Base-by-base conservation (phyloP, 164 flowering plant species). In the Platanus orientalis region DNA sequence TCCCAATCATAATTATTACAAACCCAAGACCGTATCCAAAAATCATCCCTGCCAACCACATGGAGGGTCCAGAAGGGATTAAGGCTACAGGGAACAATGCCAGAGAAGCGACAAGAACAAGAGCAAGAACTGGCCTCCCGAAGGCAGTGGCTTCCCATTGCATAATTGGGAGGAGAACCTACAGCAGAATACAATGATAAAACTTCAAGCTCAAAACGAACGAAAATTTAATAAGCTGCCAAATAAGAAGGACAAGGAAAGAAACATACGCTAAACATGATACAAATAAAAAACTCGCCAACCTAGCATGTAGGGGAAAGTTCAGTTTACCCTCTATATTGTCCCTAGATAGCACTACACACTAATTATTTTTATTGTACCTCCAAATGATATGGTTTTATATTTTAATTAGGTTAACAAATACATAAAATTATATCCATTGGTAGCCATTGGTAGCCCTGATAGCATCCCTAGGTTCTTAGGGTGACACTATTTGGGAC, bases 11-110 rank as follows among this genome's bases (percentile, higher is more conserved):
- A 67, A 95, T 95, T 67, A 95, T 95, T 14, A 95, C 72, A 68
- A 95, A 95, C 7, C 99, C 99, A 63, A 86, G 63, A 44, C 96
- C 94, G 73, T 95, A 95, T 27, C 99, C 99, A 70, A 95, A 95
- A 58, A 95, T 95, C 92, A 95, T 92, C 21, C 99, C 99, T 42
- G 99, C 97, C 58, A 95, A 71, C 99, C 97, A 92, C 99, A 95
- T 92, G 50, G 97, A 92, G 54, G 99, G 99, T 19, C 88, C 99
- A 56, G 99, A 95, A 64, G 97, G 99, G 57, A 95, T 69, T 59
- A 95, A 73, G 49, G 92, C 25, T 24, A 90, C 92, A 47, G 99
- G 99, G 66, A 95, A 92, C n/a, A 95, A 68, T 26, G 99, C 97
- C 70, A 95, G 69, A 60, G 99, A 92, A 61, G 88, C 96, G 52